phyloP scores from a whole-genome alignment of 768 basidiomycete genomes.

The Pleurotus djamor region DNA sequence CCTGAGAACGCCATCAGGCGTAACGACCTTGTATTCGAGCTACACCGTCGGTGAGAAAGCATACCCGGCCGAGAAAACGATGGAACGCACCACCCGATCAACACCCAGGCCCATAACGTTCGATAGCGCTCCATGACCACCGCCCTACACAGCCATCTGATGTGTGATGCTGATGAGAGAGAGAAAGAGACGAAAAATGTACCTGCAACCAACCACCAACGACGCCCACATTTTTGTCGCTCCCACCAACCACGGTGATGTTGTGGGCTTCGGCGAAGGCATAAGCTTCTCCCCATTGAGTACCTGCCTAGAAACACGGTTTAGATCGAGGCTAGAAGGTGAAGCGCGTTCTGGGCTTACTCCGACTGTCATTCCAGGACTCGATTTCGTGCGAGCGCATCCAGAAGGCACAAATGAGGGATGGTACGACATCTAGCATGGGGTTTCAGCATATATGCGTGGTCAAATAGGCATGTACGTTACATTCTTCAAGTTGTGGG shows the following conservation, averaged over 20 bases:
- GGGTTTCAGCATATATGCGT: not conserved
- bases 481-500: conserved; percentile 38
- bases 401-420: conserved; percentile 32
- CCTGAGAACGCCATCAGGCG: conserved; percentile 45
- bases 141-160: conserved; percentile 23
- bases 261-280: conserved; percentile 41
- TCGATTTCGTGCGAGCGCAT: conserved; percentile 19
- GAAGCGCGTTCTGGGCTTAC: conserved; percentile 23
- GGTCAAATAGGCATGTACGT: not conserved
- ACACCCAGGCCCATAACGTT: conserved; percentile 44
- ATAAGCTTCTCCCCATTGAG: conserved; percentile 42
- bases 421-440: conserved; percentile 29
- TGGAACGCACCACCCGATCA: conserved; percentile 37
- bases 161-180: not conserved
- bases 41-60: conserved; percentile 8
- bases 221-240: conserved; percentile 39
- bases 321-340: not conserved
- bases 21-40: conserved; percentile 52
- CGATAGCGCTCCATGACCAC: conserved; percentile 41
- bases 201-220: conserved; percentile 40
- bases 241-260: conserved; percentile 43
- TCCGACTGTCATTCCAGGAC: conserved; percentile 31
- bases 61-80: not conserved
- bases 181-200: too few relatives aligned
- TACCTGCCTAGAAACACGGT: conserved; percentile 31